phyloP scores from a whole-genome alignment of 768 basidiomycete species.

The Hortiboletus campestris region DNA sequence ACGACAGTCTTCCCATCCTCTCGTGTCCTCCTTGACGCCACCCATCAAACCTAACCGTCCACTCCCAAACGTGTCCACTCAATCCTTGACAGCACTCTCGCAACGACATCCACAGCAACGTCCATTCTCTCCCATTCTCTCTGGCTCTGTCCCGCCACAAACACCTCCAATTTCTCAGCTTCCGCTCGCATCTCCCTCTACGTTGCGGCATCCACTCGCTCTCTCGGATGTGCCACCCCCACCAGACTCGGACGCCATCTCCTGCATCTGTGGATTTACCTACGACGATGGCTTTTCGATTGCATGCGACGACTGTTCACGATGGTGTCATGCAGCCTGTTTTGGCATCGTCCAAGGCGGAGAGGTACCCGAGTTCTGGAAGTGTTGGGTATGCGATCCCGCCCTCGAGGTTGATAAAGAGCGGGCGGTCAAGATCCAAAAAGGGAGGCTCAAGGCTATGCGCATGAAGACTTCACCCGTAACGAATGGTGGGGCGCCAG shows the following conservation, averaged over 20 bases:
- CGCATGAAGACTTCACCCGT: slow-evolving; percentile 28
- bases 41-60: slow-evolving; percentile 8
- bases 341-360: slow-evolving; percentile 56
- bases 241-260: slow-evolving; percentile 47
- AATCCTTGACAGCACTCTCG: slow-evolving; percentile 12
- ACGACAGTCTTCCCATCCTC: slow-evolving; percentile 17
- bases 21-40: slow-evolving; percentile 17
- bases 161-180: slow-evolving; percentile 13
- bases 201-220: slow-evolving; percentile 19
- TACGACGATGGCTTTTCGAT: slow-evolving; percentile 85
- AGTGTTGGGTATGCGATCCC: slow-evolving; percentile 69
- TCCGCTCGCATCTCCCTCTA: slow-evolving; percentile 19
- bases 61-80: slow-evolving; percentile 11
- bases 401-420: slow-evolving; percentile 44
- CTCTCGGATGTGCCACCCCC: slow-evolving; percentile 23
- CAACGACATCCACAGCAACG: slow-evolving; percentile 15
- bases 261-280: slow-evolving; percentile 72
- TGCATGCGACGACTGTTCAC: slow-evolving; percentile 77
- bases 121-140: slow-evolving; percentile 18
- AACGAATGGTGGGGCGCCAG: slow-evolving; percentile 17
- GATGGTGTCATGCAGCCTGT: slow-evolving; percentile 85
- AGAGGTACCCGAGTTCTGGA: slow-evolving; percentile 70
- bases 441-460: slow-evolving; percentile 36
- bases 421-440: slow-evolving; percentile 45
- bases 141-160: slow-evolving; percentile 13